Base-by-base conservation (phyloP, 805 yeast genomes). In the Yamadazyma nakazawae region DNA sequence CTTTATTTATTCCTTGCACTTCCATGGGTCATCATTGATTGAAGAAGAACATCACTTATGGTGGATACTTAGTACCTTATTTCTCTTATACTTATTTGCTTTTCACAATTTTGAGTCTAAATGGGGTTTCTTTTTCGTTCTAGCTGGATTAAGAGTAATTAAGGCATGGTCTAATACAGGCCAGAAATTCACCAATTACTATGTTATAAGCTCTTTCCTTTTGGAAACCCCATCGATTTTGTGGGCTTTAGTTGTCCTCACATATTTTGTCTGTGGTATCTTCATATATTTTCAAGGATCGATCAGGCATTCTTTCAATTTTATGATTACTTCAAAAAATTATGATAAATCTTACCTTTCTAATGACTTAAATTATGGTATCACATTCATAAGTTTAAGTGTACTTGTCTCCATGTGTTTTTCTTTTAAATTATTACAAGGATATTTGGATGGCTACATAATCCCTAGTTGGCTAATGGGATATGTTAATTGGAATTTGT, bases 11-110 rank as follows among this genome's bases (percentile, higher is more conserved):
- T 74, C 88, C 0, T 75, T 84, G 53, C 88, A 91, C 67, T 96
- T 91, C 10, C 88, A 95, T 50, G 91, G 96, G 24, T 70, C 76
- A 4, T 70, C 75, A 2, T 72, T 91, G 47, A 85, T 94, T 14
- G 99, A 94, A 59, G 99, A 94, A 62, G 99, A 94, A 60, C 96
- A 94, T 60, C 97, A 91, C 60, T 63, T 91, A 14, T 94, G 99
- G 99, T 94, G 96, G 88, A 86, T 62, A 26, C 56, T 66, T 14
- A 54, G 65, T 2, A 43, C 61, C 0, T 40, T 57, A 12, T 49
- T 50, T 30, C 45, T 62, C 14, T 43, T 47, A 38, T 34, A 32
- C 41, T 13, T 48, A 36, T 41, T 45, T 42, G 40, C 39, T 14
- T 35, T 40, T 1, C 38, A 35, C 4, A 21, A 37, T 11, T 42